These are phyloP conservation scores for Xylaria multiplex DNA, from an alignment of 2,329 filamentous ascomycete genomes.

Conservation along the genomic window DNA sequence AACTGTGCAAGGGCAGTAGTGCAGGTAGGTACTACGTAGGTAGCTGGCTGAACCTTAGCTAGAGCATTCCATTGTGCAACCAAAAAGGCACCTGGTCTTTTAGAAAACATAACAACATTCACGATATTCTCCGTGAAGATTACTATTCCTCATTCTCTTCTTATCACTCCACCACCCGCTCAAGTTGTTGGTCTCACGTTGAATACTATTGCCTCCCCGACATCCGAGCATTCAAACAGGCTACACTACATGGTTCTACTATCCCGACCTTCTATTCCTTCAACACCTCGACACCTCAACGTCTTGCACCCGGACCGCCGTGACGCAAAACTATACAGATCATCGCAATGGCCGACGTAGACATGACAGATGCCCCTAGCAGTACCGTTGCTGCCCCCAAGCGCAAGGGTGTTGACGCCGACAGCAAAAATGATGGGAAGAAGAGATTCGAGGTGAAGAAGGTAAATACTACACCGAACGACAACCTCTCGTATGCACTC, in stretches of 20 bases:
- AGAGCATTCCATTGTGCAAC: slow-evolving; percentile 12
- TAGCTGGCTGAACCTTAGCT: too few species aligned
- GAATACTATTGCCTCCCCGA: not conserved
- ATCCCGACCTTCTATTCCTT: not conserved
- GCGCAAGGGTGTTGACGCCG: slow-evolving; percentile 56
- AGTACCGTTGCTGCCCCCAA: slow-evolving; percentile 63
- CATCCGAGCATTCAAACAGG: slow-evolving; percentile 12
- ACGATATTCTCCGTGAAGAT: not conserved
- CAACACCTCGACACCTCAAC: slow-evolving; percentile 4
- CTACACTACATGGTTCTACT: slow-evolving; percentile 7
- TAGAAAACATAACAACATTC: not conserved
- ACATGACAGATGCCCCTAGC: slow-evolving; percentile 88
- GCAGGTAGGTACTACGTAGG: not conserved
- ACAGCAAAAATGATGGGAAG: slow-evolving; percentile 74
- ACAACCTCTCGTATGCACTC: not conserved
- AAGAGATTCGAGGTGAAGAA: slow-evolving; percentile 99
- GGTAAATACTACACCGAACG: slow-evolving; percentile 61
- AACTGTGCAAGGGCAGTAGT: too few species aligned
- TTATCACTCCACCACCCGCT: not conserved
- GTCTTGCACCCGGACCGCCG: not conserved
- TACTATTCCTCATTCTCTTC: not conserved
- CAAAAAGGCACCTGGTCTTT: not conserved
- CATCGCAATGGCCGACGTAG: slow-evolving; percentile 85
- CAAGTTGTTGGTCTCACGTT: not conserved
- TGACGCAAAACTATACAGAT: slow-evolving; percentile 1